phyloP scores from a whole-genome alignment of 2,329 filamentous ascomycete genomes.

The Exophiala bonariae region DNA sequence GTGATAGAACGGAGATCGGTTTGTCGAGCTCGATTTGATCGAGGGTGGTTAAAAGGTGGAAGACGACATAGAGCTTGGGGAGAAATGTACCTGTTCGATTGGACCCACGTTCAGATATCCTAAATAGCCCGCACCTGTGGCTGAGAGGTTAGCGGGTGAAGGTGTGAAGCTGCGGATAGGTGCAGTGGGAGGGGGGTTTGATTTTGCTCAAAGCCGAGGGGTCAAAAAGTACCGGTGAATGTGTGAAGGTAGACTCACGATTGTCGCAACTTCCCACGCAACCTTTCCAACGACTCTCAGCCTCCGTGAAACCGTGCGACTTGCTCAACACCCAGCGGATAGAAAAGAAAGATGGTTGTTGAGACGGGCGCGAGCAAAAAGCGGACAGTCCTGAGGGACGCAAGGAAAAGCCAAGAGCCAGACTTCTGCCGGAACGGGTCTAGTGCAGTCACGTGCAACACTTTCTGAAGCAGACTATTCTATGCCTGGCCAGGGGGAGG shows the following conservation, averaged over 20 bases:
- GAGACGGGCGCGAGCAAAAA: constrained; percentile 1
- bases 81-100: constrained; percentile 14
- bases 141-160: not conserved
- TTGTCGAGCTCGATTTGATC: no score
- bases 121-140: constrained; percentile 19
- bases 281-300: constrained; percentile 29
- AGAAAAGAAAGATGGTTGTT: constrained; percentile 10
- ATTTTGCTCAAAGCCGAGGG: constrained; percentile 5
- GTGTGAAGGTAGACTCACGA: constrained; percentile 18
- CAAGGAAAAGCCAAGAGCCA: not conserved
- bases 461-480: not conserved
- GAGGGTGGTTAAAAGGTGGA: not conserved
- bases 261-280: constrained; percentile 27
- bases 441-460: not conserved
- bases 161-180: constrained; percentile 14
- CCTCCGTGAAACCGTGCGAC: constrained; percentile 24
- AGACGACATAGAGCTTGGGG: not conserved
- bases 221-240: not conserved
- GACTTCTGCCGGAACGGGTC: not conserved
- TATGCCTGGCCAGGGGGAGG: constrained; percentile 3
- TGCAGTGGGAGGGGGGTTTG: constrained; percentile 15
- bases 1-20: no score
- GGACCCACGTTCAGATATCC: constrained; percentile 17
- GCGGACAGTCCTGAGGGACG: not conserved
- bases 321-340: constrained; percentile 21